Percentiles rank a stretch among this genome's conserved stretches.
phyloP scores from a whole-genome alignment of 2,329 filamentous ascomycete genomes.

The Pseudocercospora fijiensis region DNA sequence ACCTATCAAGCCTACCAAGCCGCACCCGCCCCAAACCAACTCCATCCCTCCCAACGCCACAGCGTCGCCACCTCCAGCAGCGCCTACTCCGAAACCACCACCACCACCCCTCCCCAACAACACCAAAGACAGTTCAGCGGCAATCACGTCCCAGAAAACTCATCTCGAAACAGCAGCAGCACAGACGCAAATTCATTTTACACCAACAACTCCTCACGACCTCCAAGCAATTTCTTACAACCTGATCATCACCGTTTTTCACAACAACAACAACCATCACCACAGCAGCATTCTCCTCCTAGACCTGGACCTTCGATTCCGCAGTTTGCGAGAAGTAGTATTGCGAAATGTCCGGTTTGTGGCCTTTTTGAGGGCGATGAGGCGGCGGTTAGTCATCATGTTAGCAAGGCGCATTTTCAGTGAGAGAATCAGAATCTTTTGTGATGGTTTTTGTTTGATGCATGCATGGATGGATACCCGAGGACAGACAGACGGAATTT shows the following conservation, averaged over 20 bases:
- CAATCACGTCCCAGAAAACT: constrained; percentile 15
- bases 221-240: constrained; percentile 17
- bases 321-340: neutral
- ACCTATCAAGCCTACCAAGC: constrained; percentile 24
- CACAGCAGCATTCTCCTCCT: neutral
- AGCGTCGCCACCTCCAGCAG: constrained; percentile 4
- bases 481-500: neutral
- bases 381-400: constrained; percentile 38
- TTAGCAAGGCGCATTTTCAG: constrained; percentile 33
- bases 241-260: constrained; percentile 32
- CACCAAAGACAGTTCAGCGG: constrained; percentile 11
- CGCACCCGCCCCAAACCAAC: constrained; percentile 18
- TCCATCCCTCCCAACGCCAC: constrained; percentile 10
- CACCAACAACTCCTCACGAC: constrained; percentile 15
- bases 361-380: constrained; percentile 38
- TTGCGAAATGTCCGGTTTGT: constrained; percentile 36
- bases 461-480: constrained; percentile 8
- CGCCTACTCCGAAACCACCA: constrained; percentile 16
- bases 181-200: neutral
- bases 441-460: neutral
- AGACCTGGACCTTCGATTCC: neutral
- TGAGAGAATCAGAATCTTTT: constrained; percentile 16
- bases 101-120: constrained; percentile 16
- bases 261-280: constrained; percentile 16
- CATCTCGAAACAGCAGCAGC: constrained; percentile 8